phyloP scores from a whole-genome alignment of 345 rosid species.

The Erysimum cheiranthoides region DNA sequence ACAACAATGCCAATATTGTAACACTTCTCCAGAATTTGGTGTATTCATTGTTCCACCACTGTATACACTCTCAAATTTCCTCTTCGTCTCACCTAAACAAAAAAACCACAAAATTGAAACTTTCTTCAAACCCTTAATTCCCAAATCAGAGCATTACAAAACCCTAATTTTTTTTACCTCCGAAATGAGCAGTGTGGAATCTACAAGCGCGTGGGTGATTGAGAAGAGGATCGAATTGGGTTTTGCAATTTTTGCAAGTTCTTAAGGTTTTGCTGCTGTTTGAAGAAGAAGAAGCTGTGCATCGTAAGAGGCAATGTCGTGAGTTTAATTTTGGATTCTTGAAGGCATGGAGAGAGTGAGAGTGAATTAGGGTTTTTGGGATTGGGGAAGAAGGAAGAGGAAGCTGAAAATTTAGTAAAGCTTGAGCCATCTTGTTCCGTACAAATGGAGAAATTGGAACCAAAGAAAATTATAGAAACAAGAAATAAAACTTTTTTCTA shows the following conservation, averaged over 20 bases:
- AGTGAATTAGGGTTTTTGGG: conserved; percentile 4
- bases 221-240: conserved; percentile 81
- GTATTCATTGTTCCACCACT: conserved; percentile 84
- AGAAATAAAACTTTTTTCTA: neutral
- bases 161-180: conserved; percentile 55
- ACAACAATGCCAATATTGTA: conserved; percentile 96
- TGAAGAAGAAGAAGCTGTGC: conserved; percentile 26
- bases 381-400: neutral
- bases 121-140: conserved; percentile 13
- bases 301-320: conserved; percentile 23
- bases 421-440: conserved; percentile 27
- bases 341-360: neutral
- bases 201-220: conserved; percentile 80
- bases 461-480: neutral
- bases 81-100: conserved; percentile 82
- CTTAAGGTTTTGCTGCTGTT: conserved; percentile 38
- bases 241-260: conserved; percentile 95
- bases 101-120: neutral
- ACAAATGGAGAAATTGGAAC: conserved; percentile 4
- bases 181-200: conserved; percentile 93
- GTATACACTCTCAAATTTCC: conserved; percentile 92
- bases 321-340: conserved; percentile 17
- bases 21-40: conserved; percentile 71
- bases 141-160: neutral
- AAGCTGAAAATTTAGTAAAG: conserved; percentile 20